Conservation (phyloP, 495 filamentous ascomycete species). For the Talaromyces wortmannii region DNA sequence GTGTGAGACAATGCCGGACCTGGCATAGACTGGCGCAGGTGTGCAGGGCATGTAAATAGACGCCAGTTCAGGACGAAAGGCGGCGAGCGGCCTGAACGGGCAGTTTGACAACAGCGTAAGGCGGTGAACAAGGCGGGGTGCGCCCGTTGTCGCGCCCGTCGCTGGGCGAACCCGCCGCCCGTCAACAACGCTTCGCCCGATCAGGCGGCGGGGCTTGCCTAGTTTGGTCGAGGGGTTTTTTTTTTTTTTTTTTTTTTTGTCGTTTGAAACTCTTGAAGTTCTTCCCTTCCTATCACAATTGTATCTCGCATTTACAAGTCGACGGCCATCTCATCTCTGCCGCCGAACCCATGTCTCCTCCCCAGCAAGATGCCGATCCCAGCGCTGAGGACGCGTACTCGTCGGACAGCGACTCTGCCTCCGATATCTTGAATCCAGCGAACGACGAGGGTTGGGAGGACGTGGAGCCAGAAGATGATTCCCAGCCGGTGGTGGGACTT, state of each 20-base stretch:
- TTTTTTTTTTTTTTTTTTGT: constrained; percentile 8
- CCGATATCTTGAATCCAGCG: constrained; percentile 40
- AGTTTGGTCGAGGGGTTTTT: neutral
- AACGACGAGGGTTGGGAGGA: constrained; percentile 77
- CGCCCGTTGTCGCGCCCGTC: neutral
- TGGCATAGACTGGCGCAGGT: neutral
- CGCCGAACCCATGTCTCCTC: constrained; percentile 10
- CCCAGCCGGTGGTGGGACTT: constrained; percentile 59
- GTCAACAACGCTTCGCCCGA: neutral
- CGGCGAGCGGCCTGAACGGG: constrained; percentile 1
- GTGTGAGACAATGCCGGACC: neutral
- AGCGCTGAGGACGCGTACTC: neutral
- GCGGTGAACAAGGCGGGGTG: constrained; percentile 5
- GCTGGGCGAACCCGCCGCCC: neutral
- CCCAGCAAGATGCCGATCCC: constrained; percentile 6
- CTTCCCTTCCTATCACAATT: neutral
- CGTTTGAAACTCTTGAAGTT: neutral
- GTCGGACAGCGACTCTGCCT: constrained; percentile 12
- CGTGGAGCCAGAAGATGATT: constrained; percentile 62
- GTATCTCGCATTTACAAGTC: neutral
- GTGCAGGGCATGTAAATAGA: neutral
- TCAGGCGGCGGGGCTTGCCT: neutral
- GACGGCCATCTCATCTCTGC: neutral
- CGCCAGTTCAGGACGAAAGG: neutral
- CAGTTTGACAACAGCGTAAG: constrained; percentile 7